phyloP scores from a whole-genome alignment of 345 rosid species.

The Carallia pectinifolia region DNA sequence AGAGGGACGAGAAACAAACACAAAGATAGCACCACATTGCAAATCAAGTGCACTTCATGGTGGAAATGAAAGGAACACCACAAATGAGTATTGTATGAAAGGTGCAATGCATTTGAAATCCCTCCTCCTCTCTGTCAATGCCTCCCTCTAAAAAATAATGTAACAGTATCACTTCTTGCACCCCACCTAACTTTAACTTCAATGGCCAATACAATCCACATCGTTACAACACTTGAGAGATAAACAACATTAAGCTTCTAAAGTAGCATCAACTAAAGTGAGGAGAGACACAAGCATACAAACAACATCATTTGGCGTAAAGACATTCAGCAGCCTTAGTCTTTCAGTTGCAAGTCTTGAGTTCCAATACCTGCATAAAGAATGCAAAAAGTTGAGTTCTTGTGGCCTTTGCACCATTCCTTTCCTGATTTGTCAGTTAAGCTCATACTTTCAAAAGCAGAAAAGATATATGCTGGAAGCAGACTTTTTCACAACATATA shows the following conservation, averaged over 20 bases:
- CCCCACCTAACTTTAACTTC: neutral
- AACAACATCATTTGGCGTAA: constrained; percentile 64
- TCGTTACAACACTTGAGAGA: neutral
- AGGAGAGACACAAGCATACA: constrained; percentile 40
- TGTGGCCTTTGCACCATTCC: neutral
- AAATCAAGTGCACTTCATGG: no score
- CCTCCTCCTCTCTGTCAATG: constrained; percentile 50
- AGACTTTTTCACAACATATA: neutral
- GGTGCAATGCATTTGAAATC: constrained; percentile 6
- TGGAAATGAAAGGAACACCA: no score
- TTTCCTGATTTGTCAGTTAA: neutral
- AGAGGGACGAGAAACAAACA: no score
- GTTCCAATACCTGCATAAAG: constrained; percentile 77
- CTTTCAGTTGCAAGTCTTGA: constrained; percentile 89
- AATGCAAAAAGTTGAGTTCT: constrained; percentile 8
- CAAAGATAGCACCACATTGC: no score
- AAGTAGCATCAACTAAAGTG: neutral
- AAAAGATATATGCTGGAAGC: neutral
- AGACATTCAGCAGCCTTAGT: constrained; percentile 66
- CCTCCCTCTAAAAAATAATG: neutral
- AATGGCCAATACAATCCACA: neutral
- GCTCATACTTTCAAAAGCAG: neutral
- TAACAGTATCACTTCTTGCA: neutral
- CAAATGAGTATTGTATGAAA: no score
- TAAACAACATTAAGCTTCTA: neutral